Evolutionary conservation across 2,329 filamentous ascomycete species (phyloP), one percentile per base, ranked within the genome.

Genomic region (Cyphellophora europaea): DNA sequence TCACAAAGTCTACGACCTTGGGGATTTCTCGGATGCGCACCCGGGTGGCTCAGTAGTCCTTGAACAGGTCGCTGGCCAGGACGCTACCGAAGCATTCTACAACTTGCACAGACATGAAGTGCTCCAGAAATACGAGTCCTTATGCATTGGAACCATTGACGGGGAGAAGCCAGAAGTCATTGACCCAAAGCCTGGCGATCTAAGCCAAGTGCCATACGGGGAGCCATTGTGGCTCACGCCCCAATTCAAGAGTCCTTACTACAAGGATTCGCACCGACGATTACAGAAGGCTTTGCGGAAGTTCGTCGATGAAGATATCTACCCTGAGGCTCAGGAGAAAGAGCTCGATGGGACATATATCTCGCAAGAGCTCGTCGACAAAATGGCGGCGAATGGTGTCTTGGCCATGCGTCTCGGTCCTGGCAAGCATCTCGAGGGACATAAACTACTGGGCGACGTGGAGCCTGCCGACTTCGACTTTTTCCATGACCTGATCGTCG

Each of bases 81-180:
- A 66, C 40, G 62, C 58, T 1, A 65, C 62, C 1, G 51, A 44
- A 11, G 61, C 53, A 5, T 66, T 61, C 43, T 93, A 93, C 73
- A 93, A 93, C 66, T 77, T 94, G 35, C 87, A 94, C 63, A 71
- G 86, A 16, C 85, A 93, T 49, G 86, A 93, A 60, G 83, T 93
- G n/a, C 71, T 93, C 8, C 66, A 77, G 41, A 87, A 87, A 57
- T 93, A 93, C 67, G 63, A 70, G 30, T 68, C 74, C 50, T 71
- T 93, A 12, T 80, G 74, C 58, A 72, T 93, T 49, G 86, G 86
- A 52, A 82, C 75, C 11, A 58, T 93, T 53, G 65, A 76, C 47
- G 81, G 76, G 58, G 84, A 93, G 65, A 78, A 71, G 52, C 71
- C 84, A 13, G 74, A 86, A 53, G 74, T 91, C 48, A 69, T 87